phyloP scores from a whole-genome alignment of 2,329 filamentous ascomycete genomes.

The Diaporthe vexans region DNA sequence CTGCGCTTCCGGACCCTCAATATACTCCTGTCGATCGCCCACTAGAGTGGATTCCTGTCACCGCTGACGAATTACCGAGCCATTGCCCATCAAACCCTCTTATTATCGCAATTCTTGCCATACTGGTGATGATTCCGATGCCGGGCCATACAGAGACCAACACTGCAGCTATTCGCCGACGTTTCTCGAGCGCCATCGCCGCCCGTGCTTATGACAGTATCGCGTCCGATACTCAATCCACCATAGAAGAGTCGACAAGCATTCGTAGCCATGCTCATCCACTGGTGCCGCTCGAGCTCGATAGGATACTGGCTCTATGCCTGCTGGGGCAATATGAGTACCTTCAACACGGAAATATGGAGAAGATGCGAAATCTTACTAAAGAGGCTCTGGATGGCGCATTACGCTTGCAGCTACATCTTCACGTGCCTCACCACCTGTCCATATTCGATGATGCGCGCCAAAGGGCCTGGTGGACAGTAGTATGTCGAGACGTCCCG shows the following conservation, averaged over 20 bases:
- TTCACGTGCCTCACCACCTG: too few relatives aligned
- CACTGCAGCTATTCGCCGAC: neutral
- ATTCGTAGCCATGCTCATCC: neutral
- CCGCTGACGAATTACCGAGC: neutral
- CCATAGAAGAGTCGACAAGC: neutral
- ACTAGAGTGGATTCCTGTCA: neutral
- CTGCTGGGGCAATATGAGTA: neutral
- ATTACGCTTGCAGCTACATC: neutral
- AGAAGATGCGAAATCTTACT: neutral
- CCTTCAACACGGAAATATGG: neutral
- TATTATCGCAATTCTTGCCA: neutral
- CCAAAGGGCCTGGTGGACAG: conserved; percentile 3
- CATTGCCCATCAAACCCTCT: neutral
- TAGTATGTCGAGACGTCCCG: conserved; percentile 1
- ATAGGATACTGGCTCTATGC: neutral
- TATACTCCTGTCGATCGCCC: neutral
- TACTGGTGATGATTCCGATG: neutral
- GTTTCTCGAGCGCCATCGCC: neutral
- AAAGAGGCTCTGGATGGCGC: neutral
- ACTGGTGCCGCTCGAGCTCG: neutral
- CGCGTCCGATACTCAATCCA: neutral
- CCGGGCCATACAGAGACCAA: neutral
- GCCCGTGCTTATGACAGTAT: neutral
- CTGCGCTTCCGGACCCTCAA: neutral
- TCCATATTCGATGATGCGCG: neutral